A percentile compares a stretch with the other conserved stretches of the same genome.
Evolutionary conservation across 2,329 filamentous ascomycete genomes (phyloP).

Genomic region (Arthrocladium fulminans): DNA sequence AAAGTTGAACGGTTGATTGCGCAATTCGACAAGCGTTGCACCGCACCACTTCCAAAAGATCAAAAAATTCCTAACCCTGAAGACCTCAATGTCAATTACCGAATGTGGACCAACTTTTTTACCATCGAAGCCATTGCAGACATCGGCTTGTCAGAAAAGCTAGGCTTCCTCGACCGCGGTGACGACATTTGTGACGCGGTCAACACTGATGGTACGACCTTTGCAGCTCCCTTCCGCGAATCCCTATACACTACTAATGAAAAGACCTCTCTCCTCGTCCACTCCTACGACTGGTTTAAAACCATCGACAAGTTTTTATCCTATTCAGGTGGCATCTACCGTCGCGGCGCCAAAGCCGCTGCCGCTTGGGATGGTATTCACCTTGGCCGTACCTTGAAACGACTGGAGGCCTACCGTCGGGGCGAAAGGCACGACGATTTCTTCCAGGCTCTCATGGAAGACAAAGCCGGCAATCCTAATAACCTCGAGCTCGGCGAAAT

Average conservation of each 20-base stretch:
- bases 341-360: not conserved
- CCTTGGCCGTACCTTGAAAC: slow-evolving; percentile 34
- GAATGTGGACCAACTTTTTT: slow-evolving; percentile 48
- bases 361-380: slow-evolving; percentile 39
- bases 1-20: slow-evolving; percentile 28
- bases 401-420: slow-evolving; percentile 38
- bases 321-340: slow-evolving; percentile 12
- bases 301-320: slow-evolving; percentile 2
- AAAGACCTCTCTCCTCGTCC: not conserved
- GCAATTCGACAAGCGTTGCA: slow-evolving; percentile 30
- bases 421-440: slow-evolving; percentile 49
- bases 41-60: slow-evolving; percentile 7
- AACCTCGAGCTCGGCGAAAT: slow-evolving; percentile 32
- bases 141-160: slow-evolving; percentile 38
- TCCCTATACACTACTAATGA: not conserved
- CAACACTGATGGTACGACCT: slow-evolving; percentile 28
- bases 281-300: slow-evolving; percentile 1
- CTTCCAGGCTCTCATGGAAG: slow-evolving; percentile 44
- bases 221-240: slow-evolving; percentile 40
- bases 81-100: slow-evolving; percentile 43
- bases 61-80: not conserved
- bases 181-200: slow-evolving; percentile 38
- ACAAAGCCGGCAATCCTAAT: slow-evolving; percentile 32
- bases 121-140: slow-evolving; percentile 49
- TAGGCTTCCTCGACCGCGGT: slow-evolving; percentile 46